These are phyloP conservation scores for Amaranthus hypochondriacus DNA, from an alignment of 148 eudicot species.

Conservation along the genomic window DNA sequence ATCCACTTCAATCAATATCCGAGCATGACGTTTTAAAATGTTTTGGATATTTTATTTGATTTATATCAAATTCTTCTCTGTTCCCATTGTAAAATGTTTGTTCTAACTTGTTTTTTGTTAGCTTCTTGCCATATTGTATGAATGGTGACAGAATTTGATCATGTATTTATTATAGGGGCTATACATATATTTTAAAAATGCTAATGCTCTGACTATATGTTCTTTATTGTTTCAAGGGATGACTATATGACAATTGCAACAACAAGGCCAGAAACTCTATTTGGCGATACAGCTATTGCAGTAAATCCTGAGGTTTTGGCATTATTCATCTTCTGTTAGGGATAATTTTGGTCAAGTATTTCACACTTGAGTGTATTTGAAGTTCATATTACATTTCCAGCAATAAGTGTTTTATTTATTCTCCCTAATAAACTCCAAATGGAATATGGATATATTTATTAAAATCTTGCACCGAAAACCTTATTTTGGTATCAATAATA, in stretches of 20 bases:
- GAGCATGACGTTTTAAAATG: too few relatives aligned
- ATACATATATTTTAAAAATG: neutral
- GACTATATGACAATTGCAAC: constrained; percentile 90
- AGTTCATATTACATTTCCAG: neutral
- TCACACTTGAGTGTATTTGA: neutral
- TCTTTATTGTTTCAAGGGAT: constrained; percentile 42
- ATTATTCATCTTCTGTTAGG: neutral
- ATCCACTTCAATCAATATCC: too few relatives aligned
- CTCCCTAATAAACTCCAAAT: neutral
- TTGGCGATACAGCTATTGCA: constrained; percentile 95
- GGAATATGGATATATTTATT: neutral
- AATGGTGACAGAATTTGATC: neutral
- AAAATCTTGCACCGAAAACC: neutral
- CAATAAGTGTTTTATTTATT: neutral
- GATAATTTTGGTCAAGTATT: neutral
- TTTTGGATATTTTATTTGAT: too few relatives aligned
- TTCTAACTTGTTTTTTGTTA: neutral
- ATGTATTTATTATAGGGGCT: neutral
- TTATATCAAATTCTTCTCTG: neutral
- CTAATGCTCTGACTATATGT: neutral
- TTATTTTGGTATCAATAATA: neutral
- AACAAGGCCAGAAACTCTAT: constrained; percentile 93
- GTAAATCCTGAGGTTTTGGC: constrained; percentile 81
- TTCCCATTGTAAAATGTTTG: neutral
- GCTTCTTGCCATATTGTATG: neutral